Evolutionary conservation across 768 basidiomycete genomes (phyloP).

Genomic region (Postia placenta): DNA sequence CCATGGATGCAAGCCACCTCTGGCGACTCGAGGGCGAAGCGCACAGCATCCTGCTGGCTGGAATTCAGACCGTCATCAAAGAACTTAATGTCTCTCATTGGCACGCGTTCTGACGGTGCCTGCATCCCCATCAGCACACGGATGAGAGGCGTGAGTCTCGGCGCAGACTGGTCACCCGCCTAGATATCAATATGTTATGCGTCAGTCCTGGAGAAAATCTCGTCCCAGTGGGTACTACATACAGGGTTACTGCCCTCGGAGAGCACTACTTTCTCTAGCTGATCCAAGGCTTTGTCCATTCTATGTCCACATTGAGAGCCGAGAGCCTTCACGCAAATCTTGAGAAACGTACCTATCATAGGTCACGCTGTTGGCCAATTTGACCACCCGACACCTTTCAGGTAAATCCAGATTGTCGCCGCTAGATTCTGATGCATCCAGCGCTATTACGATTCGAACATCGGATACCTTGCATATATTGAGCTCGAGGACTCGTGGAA

Average conservation of each 20-base stretch:
- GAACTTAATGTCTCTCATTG: conserved; percentile 45
- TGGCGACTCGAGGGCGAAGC: conserved; percentile 71
- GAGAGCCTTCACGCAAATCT: no score
- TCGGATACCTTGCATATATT: conserved; percentile 57
- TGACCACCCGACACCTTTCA: conserved; percentile 78
- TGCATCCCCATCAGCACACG: conserved; percentile 69
- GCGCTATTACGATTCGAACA: conserved; percentile 73
- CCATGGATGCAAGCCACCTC: conserved; percentile 94
- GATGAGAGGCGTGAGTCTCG: conserved; percentile 45
- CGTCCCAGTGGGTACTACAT: not conserved
- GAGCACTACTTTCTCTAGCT: conserved; percentile 44
- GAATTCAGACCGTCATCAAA: conserved; percentile 74
- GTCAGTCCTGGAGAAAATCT: not conserved
- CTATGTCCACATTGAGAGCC: conserved; percentile 29
- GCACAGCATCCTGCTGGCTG: conserved; percentile 80
- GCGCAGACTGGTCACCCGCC: conserved; percentile 36
- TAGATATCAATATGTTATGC: conserved; percentile 8
- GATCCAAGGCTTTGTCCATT: conserved; percentile 81
- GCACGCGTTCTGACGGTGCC: conserved; percentile 34
- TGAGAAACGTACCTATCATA: conserved; percentile 60
- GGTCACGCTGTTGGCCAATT: conserved; percentile 89
- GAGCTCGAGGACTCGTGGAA: not conserved
- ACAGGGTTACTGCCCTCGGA: conserved; percentile 12
- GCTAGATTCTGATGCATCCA: conserved; percentile 55
- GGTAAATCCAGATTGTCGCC: conserved; percentile 73